These are phyloP conservation scores for Ceratobasidium sp. DNA, from an alignment of 1,284 basidiomycete species.

Conservation along the genomic window DNA sequence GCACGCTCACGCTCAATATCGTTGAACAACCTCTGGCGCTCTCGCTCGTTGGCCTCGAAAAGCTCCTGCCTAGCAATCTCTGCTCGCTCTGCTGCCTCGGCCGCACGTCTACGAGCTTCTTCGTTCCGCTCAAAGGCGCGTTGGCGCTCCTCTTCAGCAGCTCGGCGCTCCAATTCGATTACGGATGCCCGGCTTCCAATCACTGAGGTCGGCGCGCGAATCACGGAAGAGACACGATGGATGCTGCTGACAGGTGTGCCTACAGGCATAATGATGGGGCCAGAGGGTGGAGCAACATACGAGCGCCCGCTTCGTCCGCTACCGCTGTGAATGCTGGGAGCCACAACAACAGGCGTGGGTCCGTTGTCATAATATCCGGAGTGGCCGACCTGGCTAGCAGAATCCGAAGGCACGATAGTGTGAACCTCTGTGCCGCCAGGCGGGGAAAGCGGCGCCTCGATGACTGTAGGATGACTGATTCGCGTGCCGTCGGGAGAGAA, in stretches of 20 bases:
- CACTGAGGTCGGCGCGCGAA: constrained; percentile 10
- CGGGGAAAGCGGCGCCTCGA: constrained; percentile 16
- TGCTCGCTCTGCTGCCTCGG: constrained; percentile 29
- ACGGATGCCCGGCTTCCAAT: constrained; percentile 34
- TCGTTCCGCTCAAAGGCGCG: constrained; percentile 23
- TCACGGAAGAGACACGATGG: constrained; percentile 13
- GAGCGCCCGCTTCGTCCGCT: constrained; percentile 4
- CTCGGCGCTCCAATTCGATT: constrained; percentile 31
- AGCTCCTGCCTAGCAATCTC: constrained; percentile 36
- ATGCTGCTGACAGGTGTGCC: constrained; percentile 1
- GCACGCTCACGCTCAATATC: constrained; percentile 44
- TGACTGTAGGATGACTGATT: constrained; percentile 19
- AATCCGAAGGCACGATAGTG: constrained; percentile 9
- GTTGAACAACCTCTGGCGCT: constrained; percentile 45
- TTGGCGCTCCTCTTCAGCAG: constrained; percentile 27
- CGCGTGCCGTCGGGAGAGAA: constrained; percentile 11
- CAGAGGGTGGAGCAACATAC: background rate
- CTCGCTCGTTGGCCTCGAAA: constrained; percentile 45
- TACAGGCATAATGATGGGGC: constrained; percentile 16
- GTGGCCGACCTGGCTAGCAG: constrained; percentile 20
- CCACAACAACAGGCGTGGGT: constrained; percentile 5
- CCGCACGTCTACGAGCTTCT: constrained; percentile 18
- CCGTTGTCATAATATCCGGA: constrained; percentile 10
- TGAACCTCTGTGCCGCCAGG: constrained; percentile 11
- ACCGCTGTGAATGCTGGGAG: background rate